These are phyloP conservation scores for Boletus eberwhitei DNA, from an alignment of 768 basidiomycete genomes.

Conservation along the genomic window DNA sequence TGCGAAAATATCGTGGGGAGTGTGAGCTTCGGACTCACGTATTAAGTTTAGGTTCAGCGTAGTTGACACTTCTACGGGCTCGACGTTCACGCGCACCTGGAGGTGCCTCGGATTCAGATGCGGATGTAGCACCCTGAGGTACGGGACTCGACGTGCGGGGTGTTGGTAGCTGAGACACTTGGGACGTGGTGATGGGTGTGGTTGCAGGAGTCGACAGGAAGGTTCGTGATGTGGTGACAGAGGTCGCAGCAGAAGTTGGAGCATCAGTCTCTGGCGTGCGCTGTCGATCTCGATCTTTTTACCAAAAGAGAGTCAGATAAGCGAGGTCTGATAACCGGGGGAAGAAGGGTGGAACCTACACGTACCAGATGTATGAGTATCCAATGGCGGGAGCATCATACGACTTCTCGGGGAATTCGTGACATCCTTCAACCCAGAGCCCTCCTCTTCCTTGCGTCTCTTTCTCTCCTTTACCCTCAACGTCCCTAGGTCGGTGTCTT, in stretches of 20 bases:
- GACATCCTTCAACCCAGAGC: constrained; percentile 53
- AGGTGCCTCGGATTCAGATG: constrained; percentile 32
- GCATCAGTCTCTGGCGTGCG: constrained; percentile 36
- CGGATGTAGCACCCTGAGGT: constrained; percentile 34
- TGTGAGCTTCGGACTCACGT: constrained; percentile 50
- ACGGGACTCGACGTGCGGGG: constrained; percentile 50
- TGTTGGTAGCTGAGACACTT: constrained; percentile 42
- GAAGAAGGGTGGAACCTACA: not conserved
- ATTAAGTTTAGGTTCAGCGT: constrained; percentile 84
- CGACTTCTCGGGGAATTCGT: constrained; percentile 53
- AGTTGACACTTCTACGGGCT: constrained; percentile 77
- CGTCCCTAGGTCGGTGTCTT: constrained; percentile 23
- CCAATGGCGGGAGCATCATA: constrained; percentile 33
- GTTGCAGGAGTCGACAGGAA: constrained; percentile 42
- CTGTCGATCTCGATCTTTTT: constrained; percentile 36
- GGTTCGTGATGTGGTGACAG: constrained; percentile 37
- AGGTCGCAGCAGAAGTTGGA: constrained; percentile 36
- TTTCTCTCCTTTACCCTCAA: constrained; percentile 38
- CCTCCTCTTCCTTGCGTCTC: constrained; percentile 38
- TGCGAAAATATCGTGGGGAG: not conserved
- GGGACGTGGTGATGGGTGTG: constrained; percentile 36
- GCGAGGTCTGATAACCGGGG: not conserved
- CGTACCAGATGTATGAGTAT: constrained; percentile 38
- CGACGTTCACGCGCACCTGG: constrained; percentile 47
- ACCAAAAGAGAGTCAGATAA: constrained; percentile 16